Evolutionary conservation across 176 grass and related monocot genomes (phyloP).

Genomic region (Lolium perenne): DNA sequence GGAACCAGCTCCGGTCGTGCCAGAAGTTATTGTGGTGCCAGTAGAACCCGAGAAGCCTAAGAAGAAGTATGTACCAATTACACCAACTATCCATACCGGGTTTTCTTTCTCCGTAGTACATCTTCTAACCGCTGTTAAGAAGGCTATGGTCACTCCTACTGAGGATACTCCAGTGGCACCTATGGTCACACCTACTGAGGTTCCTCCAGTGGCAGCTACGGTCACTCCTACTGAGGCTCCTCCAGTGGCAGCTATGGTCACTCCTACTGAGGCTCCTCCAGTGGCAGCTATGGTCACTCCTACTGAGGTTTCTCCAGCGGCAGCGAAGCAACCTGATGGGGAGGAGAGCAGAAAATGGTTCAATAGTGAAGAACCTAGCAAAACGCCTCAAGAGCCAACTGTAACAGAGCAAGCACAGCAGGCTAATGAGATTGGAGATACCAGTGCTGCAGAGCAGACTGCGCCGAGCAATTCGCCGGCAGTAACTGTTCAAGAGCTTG

Average conservation of each 20-base stretch:
- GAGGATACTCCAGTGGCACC: conserved; percentile 53
- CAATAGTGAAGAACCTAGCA: conserved; percentile 49
- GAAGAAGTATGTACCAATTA: conserved; percentile 89
- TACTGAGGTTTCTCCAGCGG: conserved; percentile 44
- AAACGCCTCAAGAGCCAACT: conserved; percentile 50
- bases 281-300: conserved; percentile 62
- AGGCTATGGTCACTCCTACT: conserved; percentile 78
- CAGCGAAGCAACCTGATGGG: conserved; percentile 47
- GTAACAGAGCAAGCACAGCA: conserved; percentile 49
- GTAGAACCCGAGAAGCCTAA: conserved; percentile 82
- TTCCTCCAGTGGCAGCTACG: conserved; percentile 54
- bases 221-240: conserved; percentile 60
- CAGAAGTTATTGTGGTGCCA: conserved; percentile 49
- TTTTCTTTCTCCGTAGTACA: conserved; percentile 98
- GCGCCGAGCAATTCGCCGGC: conserved; percentile 48
- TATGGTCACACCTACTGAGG: conserved; percentile 65
- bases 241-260: conserved; percentile 64
- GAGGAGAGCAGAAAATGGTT: conserved; percentile 53
- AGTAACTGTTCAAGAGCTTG: conserved; percentile 85
- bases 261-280: conserved; percentile 47
- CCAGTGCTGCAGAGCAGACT: conserved; percentile 45
- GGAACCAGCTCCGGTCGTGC: conserved; percentile 46
- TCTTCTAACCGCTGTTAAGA: conserved; percentile 85
- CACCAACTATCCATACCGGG: conserved; percentile 87
- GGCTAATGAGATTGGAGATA: conserved; percentile 51